Conservation (phyloP, 208 protist species). For the Vickermania spadyakhi region DNA sequence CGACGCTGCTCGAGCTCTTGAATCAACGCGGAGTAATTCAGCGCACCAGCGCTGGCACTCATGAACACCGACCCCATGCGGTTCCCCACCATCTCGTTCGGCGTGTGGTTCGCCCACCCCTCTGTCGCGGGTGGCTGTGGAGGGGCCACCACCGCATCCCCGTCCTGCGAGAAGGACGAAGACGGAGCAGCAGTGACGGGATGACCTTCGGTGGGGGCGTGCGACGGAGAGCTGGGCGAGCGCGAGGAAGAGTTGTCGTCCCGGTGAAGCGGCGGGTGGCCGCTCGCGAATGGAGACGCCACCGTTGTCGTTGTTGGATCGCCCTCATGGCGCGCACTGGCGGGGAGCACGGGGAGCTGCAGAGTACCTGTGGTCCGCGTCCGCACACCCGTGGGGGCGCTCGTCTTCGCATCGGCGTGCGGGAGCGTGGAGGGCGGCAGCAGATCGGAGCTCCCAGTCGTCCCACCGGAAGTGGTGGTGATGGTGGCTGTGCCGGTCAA, state of each 20-base stretch:
- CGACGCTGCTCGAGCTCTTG: slow-evolving; percentile 61
- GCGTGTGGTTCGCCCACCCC: neutral
- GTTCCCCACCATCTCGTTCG: neutral
- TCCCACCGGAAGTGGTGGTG: neutral
- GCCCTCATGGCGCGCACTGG: too few species aligned
- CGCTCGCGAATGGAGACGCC: too few species aligned
- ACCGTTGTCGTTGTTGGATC: too few species aligned
- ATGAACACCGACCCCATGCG: neutral
- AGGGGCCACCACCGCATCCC: neutral
- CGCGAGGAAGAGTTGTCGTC: neutral
- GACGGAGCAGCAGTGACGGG: too few species aligned
- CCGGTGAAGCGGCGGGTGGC: neutral
- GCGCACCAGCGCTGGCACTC: slow-evolving; percentile 12
- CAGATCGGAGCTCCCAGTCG: neutral
- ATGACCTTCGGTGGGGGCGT: too few species aligned
- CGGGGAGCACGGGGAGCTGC: neutral
- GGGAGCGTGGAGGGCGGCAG: neutral
- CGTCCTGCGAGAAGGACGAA: neutral
- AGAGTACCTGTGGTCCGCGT: too few species aligned
- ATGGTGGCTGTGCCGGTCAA: neutral
- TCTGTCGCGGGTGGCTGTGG: neutral
- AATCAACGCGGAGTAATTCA: slow-evolving; percentile 41
- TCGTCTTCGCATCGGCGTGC: neutral
- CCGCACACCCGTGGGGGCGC: neutral
- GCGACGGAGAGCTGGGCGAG: too few species aligned